These are phyloP conservation scores for Triticum dicoccoides DNA, from an alignment of 176 grass and related monocot genomes.

Conservation along the genomic window DNA sequence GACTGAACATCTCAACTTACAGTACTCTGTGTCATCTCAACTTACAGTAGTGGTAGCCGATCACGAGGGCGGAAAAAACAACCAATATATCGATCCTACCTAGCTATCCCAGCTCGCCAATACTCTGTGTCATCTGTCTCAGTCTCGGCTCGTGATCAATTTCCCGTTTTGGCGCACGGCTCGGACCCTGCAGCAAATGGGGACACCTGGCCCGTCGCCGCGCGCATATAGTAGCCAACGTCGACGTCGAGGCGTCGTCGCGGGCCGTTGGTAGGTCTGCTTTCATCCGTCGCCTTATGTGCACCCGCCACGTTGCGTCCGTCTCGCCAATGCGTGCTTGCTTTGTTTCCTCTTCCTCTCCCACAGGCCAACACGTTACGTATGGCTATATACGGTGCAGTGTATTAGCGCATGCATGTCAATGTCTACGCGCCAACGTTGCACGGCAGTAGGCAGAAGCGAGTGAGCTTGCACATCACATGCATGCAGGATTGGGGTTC, in stretches of 20 bases:
- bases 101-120: too few relatives aligned
- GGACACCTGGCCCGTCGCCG: background rate
- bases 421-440: too few relatives aligned
- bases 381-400: too few relatives aligned
- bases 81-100: background rate
- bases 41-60: too few relatives aligned
- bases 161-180: background rate
- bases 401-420: background rate
- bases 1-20: too few relatives aligned
- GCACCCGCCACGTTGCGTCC: background rate
- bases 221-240: background rate
- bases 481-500: too few relatives aligned
- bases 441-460: too few relatives aligned
- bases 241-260: background rate
- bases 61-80: background rate
- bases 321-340: background rate
- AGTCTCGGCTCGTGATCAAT: background rate
- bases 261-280: background rate
- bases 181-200: background rate
- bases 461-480: too few relatives aligned
- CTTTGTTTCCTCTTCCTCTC: background rate
- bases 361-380: background rate
- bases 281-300: background rate
- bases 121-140: background rate
- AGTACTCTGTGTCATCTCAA: too few relatives aligned